Conservation (phyloP, 179 eudicot species). For the Beta lomatogona region DNA sequence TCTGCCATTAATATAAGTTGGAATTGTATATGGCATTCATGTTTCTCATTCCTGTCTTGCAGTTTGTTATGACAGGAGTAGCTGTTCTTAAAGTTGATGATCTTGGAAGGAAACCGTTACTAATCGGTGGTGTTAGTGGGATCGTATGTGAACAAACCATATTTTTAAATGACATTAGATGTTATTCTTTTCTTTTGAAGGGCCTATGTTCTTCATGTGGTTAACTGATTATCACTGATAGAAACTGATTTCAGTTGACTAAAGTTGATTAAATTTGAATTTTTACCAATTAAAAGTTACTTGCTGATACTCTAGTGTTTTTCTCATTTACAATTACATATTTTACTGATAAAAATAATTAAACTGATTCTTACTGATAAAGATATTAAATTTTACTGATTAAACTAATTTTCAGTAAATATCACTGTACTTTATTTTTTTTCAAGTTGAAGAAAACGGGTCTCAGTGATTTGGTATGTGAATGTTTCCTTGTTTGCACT, state of each 20-base stretch:
- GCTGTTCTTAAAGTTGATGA: constrained; percentile 96
- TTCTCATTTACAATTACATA: no score
- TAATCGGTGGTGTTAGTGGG: constrained; percentile 89
- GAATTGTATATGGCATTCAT: neutral
- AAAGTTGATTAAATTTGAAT: no score
- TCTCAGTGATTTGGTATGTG: neutral
- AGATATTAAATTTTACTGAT: no score
- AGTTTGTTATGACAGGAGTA: constrained; percentile 90
- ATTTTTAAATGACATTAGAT: neutral
- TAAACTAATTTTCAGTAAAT: no score
- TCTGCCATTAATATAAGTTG: neutral
- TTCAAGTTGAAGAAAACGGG: no score
- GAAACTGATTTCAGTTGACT: no score
- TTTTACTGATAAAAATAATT: no score
- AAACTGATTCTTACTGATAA: no score
- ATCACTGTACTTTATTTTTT: no score
- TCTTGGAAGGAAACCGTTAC: constrained; percentile 91
- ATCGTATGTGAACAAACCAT: constrained; percentile 54
- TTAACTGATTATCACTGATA: no score
- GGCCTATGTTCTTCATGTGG: neutral
- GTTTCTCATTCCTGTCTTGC: constrained; percentile 26
- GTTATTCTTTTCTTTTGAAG: neutral
- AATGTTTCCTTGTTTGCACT: neutral
- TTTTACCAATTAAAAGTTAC: no score
- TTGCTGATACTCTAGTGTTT: no score